Percentiles rank a stretch among this genome's conserved stretches.
phyloP scores from a whole-genome alignment of 2,329 filamentous ascomycete genomes.

The Monosporascus sp. region DNA sequence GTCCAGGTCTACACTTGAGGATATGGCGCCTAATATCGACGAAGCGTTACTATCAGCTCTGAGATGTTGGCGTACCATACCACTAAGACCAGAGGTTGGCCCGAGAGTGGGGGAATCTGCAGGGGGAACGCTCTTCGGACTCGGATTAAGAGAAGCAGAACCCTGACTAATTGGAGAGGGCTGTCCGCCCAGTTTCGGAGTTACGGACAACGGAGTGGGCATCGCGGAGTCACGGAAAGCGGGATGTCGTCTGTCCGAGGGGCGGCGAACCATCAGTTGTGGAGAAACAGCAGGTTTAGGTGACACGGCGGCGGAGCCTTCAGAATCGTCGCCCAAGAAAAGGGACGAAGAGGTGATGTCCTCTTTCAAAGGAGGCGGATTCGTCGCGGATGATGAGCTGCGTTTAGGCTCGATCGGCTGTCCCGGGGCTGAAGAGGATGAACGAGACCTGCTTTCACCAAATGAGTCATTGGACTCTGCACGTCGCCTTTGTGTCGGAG shows the following conservation, averaged over 20 bases:
- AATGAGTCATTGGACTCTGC: constrained; percentile 40
- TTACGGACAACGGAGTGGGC: constrained; percentile 37
- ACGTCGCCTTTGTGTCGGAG: constrained; percentile 43
- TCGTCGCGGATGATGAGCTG: constrained; percentile 14
- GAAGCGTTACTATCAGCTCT: constrained; percentile 76
- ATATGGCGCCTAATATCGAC: constrained; percentile 61
- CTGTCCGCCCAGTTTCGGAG: constrained; percentile 24
- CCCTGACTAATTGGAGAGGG: constrained; percentile 20
- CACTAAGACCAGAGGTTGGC: constrained; percentile 62
- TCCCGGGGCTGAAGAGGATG: constrained; percentile 39
- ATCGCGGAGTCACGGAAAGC: constrained; percentile 43
- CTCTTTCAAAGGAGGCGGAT: constrained; percentile 28
- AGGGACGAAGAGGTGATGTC: constrained; percentile 33
- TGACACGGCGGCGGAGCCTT: constrained; percentile 20
- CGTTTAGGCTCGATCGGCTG: constrained; percentile 26
- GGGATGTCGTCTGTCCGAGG: constrained; percentile 49
- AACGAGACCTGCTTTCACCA: constrained; percentile 37
- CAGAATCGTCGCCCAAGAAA: constrained; percentile 37
- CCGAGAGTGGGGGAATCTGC: constrained; percentile 77
- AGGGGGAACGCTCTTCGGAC: constrained; percentile 24
- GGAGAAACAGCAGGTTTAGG: constrained; percentile 22
- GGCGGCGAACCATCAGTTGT: constrained; percentile 38
- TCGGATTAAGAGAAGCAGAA: constrained; percentile 11
- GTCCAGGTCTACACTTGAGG: constrained; percentile 30
- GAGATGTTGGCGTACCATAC: constrained; percentile 78